Evolutionary conservation across 2,329 filamentous ascomycete genomes (phyloP), one percentile per base, ranked within the genome.

Genomic region (Anisogramma anomala): DNA sequence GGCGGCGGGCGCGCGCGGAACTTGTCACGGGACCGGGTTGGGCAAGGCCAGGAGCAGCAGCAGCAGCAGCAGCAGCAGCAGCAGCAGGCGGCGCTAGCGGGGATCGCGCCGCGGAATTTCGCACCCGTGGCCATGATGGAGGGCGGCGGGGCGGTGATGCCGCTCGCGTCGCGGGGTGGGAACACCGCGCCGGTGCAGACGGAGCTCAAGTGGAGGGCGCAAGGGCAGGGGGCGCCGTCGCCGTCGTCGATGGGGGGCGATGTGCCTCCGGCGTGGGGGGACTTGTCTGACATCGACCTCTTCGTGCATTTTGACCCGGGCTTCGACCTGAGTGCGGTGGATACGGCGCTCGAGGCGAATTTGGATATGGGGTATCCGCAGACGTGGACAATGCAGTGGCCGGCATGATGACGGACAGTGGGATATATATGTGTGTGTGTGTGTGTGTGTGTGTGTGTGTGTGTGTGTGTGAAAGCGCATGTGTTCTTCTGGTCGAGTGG

Each of bases 261-360:
- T 5, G 42, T 49, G 3, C 33, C 26, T 4, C 18, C 36, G 6
- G 19, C 41, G 2, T 48, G 57, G 14, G 53, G 50, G 6, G 50
- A 53, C 2, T 55, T 66, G 5, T 65, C 69, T 1, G 68, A 70
- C 1, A 57, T 72, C n/a, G 69, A 74, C 33, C 58, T 74, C 1
- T 74, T 74, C 48, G 68, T 67, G 3, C 65, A 72, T 32, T 71
- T 75, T 19, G 71, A 72, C 36, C 71, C 71, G 2, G 70, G 57
- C 36, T 75, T 75, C 48, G 64, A 74, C 36, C 49, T 75, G 1
- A 64, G 63, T 18, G 70, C 70, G 0, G 67, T 74, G 18, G 71
- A 75, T 48, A 69, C 71, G 14, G 70, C 67, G 0, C 54, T 74
- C 0, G 69, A 73, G 42, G 68, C 69, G 0, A 73, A 73, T 39